phyloP scores from a whole-genome alignment of 1,139 yeast genomes.

The Yamadazyma taylorii region DNA sequence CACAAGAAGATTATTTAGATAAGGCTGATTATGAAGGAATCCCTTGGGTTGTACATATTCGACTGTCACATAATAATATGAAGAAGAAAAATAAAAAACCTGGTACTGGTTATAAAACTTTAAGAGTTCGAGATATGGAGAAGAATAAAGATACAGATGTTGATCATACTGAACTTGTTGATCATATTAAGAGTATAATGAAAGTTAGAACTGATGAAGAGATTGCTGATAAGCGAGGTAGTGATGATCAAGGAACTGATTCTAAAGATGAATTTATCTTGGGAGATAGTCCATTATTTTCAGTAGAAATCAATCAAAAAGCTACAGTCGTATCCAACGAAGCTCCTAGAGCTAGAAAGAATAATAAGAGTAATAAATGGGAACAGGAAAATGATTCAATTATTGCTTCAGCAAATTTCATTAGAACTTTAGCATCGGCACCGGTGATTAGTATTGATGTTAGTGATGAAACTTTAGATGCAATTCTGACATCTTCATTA shows the following conservation, averaged over 20 bases:
- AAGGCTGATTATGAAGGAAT: constrained; percentile 70
- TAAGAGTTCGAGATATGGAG: constrained; percentile 65
- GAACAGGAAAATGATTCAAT: constrained; percentile 73
- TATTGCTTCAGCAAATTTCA: constrained; percentile 54
- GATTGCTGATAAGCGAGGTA: constrained; percentile 2
- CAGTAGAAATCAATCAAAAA: constrained; percentile 52
- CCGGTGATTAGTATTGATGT: constrained; percentile 78
- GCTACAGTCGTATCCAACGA: constrained; percentile 65
- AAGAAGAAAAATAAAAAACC: constrained; percentile 33
- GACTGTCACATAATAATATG: constrained; percentile 46
- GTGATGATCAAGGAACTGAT: constrained; percentile 5
- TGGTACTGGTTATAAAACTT: constrained; percentile 57
- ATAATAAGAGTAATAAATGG: constrained; percentile 79
- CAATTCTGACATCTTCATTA: constrained; percentile 75
- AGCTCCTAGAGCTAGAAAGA: constrained; percentile 70
- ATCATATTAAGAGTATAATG: constrained; percentile 49
- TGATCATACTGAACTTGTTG: constrained; percentile 62
- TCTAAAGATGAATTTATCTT: constrained; percentile 14
- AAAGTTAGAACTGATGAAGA: constrained; percentile 21
- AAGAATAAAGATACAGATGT: constrained; percentile 68
- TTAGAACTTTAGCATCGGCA: constrained; percentile 57
- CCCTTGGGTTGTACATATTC: constrained; percentile 71
- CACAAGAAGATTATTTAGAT: constrained; percentile 65
- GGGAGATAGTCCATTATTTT: constrained; percentile 30
- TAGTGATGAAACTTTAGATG: constrained; percentile 80